Conservation (phyloP, 1,284 basidiomycete genomes). For the Ganoderma multipileum region DNA sequence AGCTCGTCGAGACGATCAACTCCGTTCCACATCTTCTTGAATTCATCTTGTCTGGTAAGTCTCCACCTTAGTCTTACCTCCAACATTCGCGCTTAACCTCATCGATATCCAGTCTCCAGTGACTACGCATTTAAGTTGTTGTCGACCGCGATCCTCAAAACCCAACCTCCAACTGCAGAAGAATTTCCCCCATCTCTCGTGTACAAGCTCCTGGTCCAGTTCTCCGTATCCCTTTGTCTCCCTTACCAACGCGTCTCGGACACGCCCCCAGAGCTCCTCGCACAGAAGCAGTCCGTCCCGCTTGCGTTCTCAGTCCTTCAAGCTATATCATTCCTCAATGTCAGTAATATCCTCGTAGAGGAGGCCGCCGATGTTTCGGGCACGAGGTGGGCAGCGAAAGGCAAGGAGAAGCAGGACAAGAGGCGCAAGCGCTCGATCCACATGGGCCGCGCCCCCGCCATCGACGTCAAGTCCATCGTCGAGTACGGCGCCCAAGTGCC, state of each 20-base stretch:
- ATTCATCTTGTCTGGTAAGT: constrained; percentile 1
- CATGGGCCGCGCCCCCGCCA: constrained; percentile 8
- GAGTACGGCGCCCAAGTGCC: constrained; percentile 28
- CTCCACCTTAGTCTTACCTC: not conserved
- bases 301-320: constrained; percentile 20
- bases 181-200: constrained; percentile 24
- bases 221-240: constrained; percentile 17
- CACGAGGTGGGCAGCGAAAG: not conserved
- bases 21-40: not conserved
- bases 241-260: constrained; percentile 10
- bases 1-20: not conserved
- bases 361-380: constrained; percentile 10
- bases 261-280: constrained; percentile 4
- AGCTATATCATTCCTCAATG: constrained; percentile 12
- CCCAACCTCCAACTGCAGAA: constrained; percentile 2
- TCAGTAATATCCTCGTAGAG: constrained; percentile 2
- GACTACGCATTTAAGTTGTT: not conserved
- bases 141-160: not conserved
- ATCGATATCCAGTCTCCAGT: not conserved
- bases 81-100: not conserved
- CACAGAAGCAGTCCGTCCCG: constrained; percentile 19
- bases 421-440: constrained; percentile 14
- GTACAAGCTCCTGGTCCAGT: constrained; percentile 43
- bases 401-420: not conserved
- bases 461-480: constrained; percentile 39